Evolutionary conservation across 1,284 basidiomycete genomes (phyloP).

Genomic region (Trichosporon sp.): DNA sequence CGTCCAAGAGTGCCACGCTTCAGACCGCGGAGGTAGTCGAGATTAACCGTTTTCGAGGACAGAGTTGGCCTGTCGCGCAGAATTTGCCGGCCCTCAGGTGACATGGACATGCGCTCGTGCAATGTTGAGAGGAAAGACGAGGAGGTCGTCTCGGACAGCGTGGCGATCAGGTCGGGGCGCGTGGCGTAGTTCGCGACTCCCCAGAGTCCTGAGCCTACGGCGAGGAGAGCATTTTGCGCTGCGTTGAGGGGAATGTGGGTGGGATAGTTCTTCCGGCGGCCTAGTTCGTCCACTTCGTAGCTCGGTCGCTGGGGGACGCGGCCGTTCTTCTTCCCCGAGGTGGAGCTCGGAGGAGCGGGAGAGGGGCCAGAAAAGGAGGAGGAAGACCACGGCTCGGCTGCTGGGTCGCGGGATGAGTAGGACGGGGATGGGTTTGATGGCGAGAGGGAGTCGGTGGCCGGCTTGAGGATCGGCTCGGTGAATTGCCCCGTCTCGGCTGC

Average conservation of each 20-base stretch:
- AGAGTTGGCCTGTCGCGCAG: conserved; percentile 78
- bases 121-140: conserved; percentile 72
- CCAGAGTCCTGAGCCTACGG: conserved; percentile 77
- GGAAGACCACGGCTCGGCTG: background rate
- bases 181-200: conserved; percentile 69
- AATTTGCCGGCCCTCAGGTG: conserved; percentile 72
- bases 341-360: background rate
- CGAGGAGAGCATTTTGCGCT: conserved; percentile 78
- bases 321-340: background rate
- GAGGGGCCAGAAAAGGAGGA: background rate
- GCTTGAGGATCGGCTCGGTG: background rate
- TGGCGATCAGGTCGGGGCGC: conserved; percentile 79
- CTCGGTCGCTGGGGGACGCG: background rate
- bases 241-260: conserved; percentile 75
- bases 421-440: background rate
- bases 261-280: conserved; percentile 48
- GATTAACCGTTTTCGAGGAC: conserved; percentile 69
- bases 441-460: background rate
- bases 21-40: conserved; percentile 61
- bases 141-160: conserved; percentile 83
- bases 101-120: conserved; percentile 71
- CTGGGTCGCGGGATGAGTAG: background rate
- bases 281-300: background rate
- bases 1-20: conserved; percentile 78
- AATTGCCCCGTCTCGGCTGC: background rate